Conservation (phyloP, 345 rosid species). For the Luvunga scandens region DNA sequence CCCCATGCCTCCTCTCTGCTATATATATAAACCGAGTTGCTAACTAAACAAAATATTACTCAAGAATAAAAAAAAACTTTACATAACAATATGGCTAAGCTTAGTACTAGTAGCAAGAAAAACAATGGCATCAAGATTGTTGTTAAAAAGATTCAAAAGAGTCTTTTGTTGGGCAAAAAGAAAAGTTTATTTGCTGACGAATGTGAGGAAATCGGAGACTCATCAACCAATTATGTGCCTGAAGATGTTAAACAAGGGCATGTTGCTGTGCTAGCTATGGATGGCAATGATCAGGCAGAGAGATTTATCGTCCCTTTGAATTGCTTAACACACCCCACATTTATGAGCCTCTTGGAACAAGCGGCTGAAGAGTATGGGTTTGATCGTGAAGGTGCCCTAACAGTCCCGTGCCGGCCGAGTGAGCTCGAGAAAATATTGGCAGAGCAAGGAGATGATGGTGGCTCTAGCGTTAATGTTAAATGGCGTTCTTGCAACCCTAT, state of each 20-base stretch:
- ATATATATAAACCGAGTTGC: neutral
- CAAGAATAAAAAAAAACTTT: no score
- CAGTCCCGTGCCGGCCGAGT: slow-evolving; percentile 40
- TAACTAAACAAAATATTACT: neutral
- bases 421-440: slow-evolving; percentile 42
- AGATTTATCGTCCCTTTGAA: slow-evolving; percentile 56
- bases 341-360: slow-evolving; percentile 40
- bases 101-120: neutral
- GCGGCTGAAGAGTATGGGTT: slow-evolving; percentile 57
- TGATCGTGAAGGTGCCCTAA: slow-evolving; percentile 39
- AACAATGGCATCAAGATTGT: slow-evolving; percentile 32
- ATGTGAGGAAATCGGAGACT: slow-evolving; percentile 6
- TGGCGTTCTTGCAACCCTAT: neutral
- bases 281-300: slow-evolving; percentile 36
- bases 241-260: slow-evolving; percentile 79
- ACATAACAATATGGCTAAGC: slow-evolving; percentile 20
- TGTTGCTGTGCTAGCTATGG: slow-evolving; percentile 57
- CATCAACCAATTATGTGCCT: slow-evolving; percentile 27
- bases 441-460: slow-evolving; percentile 3
- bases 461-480: neutral
- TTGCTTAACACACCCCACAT: slow-evolving; percentile 45
- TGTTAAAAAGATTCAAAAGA: slow-evolving; percentile 30
- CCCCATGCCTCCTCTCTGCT: neutral
- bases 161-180: slow-evolving; percentile 23
- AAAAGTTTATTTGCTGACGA: slow-evolving; percentile 7